Base-by-base conservation (phyloP, 805 yeast species). In the Schwanniomyces pseudopolymorphus region DNA sequence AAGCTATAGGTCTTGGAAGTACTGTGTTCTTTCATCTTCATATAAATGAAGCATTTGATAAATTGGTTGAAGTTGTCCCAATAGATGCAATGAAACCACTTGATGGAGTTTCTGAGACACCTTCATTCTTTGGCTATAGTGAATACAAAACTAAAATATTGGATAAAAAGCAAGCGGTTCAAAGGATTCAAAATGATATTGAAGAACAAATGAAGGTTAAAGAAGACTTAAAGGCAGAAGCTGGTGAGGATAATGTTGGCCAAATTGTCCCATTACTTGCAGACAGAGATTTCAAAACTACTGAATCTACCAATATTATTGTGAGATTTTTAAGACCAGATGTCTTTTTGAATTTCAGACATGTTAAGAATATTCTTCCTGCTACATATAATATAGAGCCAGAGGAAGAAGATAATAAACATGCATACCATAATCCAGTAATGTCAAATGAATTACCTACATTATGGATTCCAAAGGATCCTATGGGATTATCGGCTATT, bases 401-500 rank as follows among this genome's bases (percentile, higher is more conserved):
- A 2, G 72, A 66, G 4, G 74, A 65, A 13, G 70, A 61, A 17
- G 83, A 80, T 47, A 73, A 78, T 47, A 68, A 61, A 42, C 81
- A 79, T 51, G 94, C 96, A 0, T 92, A 85, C 66, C 81, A 82
- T 58, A 79, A 77, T 59, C 97, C 97, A 2, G 87, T 85, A 5
- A 83, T 85, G 14, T 70, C 80, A 22, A 85, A 85, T 0, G 63
- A 73, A 39, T 78, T 87, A 55, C 96, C 96, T 1, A 72, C 75
- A n/a, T 69, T 92, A 17, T 92, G 99, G 99, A 81, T 92, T 58
- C 95, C 97, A n/a, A 72, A 73, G 47, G 99, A 92, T 63, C 85
- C 88, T 8, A 80, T 82, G 79, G 98, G 98, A 1, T 78, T 89
- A 55, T 86, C 96, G 0, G 67, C 73, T 1, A 61, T 58, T 11